Base-by-base conservation (phyloP, 2,329 filamentous ascomycete genomes). In the Fusarium nanum region DNA sequence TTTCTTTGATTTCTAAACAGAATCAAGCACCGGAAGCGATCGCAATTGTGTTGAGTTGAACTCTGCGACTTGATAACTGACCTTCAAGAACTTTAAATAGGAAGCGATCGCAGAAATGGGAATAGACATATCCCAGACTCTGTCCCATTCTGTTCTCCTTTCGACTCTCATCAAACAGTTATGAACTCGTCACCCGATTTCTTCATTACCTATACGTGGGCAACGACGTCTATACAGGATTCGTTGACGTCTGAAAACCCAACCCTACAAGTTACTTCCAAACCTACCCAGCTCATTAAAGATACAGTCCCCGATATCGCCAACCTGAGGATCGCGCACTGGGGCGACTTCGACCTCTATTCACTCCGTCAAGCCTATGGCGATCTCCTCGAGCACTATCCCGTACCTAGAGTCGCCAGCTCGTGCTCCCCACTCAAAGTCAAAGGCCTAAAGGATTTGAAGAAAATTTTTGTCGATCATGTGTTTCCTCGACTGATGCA, bases 231-330 rank as follows among this genome's bases (percentile, higher is more conserved):
- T 18, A 37, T 37, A n/a, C 34, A 37, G 34, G 34, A 37, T 37
- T 11, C 18, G 18, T 37, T 37, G 34, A 18, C 18, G 18, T 37
- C 18, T 37, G 3, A 4, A 11, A 28, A 20, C 18, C 12, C 22
- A 28, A 47, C 25, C 9, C 14, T 12, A 8, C 16, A 3, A 13
- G 18, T 6, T 27, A 0, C 0, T 5, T 18, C 14, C 11, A n/a
- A 11, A 8, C 1, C 25, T 18, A 2, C 11, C 11, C 4, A 8
- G 18, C 34, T 37, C 9, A 5, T 0, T 6, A 4, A 23, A 23
- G 22, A 23, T 5, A 23, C 22, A 4, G 34, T 37, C 45, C 12
- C 25, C 6, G 16, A 18, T 5, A 25, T 48, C n/a, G 5, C 10
- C 13, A 30, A 18, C n/a, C 16, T 7, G 11, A 5, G 10, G 7